These are phyloP conservation scores for Microbotryomycetes sp. DNA, from an alignment of 1,284 basidiomycete species.

Conservation along the genomic window DNA sequence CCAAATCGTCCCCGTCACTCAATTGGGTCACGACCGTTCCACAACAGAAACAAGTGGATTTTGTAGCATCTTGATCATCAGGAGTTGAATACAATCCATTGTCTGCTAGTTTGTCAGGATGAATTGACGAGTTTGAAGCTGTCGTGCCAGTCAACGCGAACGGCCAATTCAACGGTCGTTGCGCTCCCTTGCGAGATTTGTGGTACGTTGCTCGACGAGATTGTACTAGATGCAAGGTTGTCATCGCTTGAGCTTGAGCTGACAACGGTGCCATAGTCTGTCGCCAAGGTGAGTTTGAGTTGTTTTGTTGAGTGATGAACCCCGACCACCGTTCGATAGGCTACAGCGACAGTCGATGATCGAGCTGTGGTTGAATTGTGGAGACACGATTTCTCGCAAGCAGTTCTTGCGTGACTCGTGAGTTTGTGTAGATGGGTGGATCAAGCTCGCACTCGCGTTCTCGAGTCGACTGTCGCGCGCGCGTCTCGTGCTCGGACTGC, in stretches of 20 bases:
- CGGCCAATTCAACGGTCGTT: slow-evolving; percentile 22
- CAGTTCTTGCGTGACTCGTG: no score
- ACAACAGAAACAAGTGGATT: slow-evolving; percentile 27
- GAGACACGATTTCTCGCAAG: background rate
- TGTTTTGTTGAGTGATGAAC: background rate
- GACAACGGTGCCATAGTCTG: slow-evolving; percentile 1
- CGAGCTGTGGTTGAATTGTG: background rate
- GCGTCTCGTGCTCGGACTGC: no score
- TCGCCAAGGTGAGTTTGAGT: background rate
- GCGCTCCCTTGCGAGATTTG: slow-evolving; percentile 22
- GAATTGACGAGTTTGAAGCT: slow-evolving; percentile 11
- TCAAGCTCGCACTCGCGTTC: no score
- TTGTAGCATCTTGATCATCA: slow-evolving; percentile 10
- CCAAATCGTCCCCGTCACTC: slow-evolving; percentile 22
- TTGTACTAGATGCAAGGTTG: slow-evolving; percentile 5
- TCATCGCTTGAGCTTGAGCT: background rate
- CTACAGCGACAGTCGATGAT: background rate
- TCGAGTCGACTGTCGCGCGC: background rate
- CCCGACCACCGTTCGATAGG: background rate
- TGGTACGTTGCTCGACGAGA: slow-evolving; percentile 22
- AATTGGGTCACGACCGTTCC: slow-evolving; percentile 14
- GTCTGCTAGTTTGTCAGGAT: slow-evolving; percentile 21
- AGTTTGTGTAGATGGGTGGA: no score
- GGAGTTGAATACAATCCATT: slow-evolving; percentile 29
- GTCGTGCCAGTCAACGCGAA: slow-evolving; percentile 13